Conservation (phyloP, 2,329 filamentous ascomycete genomes). For the Xylariaceae sp. region DNA sequence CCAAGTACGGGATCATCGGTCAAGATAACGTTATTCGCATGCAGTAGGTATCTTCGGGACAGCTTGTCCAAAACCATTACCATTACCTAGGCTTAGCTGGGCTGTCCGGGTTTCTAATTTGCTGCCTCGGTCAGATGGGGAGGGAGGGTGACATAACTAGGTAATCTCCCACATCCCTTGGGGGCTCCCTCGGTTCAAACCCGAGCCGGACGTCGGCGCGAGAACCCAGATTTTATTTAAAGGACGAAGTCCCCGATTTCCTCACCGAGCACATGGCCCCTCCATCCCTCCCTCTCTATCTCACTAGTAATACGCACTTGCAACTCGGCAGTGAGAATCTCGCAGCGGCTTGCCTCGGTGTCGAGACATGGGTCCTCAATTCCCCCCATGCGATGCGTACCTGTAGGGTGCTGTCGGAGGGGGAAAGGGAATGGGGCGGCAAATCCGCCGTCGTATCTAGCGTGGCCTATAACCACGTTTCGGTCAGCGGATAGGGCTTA, state of each 20-base stretch:
- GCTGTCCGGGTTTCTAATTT: background rate
- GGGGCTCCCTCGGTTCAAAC: background rate
- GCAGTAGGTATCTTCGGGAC: too few species aligned
- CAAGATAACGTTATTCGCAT: too few species aligned
- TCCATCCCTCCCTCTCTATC: too few species aligned
- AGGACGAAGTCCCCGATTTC: background rate
- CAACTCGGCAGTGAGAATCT: slow-evolving; percentile 2
- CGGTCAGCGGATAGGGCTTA: slow-evolving; percentile 28
- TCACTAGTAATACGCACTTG: too few species aligned
- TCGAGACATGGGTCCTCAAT: background rate
- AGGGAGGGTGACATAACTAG: too few species aligned
- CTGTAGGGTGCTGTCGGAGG: too few species aligned
- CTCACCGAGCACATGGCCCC: background rate
- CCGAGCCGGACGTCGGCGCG: background rate
- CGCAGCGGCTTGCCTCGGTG: slow-evolving; percentile 25
- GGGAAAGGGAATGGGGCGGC: slow-evolving; percentile 4
- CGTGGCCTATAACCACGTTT: slow-evolving; percentile 23
- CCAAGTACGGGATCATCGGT: too few species aligned
- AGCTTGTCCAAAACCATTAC: too few species aligned
- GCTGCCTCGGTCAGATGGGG: background rate
- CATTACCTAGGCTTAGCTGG: too few species aligned
- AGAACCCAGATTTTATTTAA: background rate
- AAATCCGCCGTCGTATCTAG: slow-evolving; percentile 25
- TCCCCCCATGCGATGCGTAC: background rate
- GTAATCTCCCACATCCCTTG: background rate